phyloP scores from a whole-genome alignment of 2,329 filamentous ascomycete species.

The Pseudogymnoascus sp. region DNA sequence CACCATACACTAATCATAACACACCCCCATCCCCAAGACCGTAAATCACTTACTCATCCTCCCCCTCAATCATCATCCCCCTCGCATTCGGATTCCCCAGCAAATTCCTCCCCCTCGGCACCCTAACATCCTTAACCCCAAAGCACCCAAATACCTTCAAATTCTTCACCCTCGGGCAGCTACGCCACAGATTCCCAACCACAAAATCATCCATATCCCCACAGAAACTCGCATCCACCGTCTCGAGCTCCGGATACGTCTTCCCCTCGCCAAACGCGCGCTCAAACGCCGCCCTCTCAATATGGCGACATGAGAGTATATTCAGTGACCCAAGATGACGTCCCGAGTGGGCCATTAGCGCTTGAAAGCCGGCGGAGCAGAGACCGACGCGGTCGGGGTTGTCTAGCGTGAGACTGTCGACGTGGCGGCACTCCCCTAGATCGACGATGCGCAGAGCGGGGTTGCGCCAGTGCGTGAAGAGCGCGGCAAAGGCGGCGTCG shows the following conservation, averaged over 20 bases:
- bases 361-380: constrained; percentile 65
- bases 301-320: constrained; percentile 78
- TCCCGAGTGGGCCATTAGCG: constrained; percentile 79
- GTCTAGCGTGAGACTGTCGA: constrained; percentile 61
- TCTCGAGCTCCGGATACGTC: constrained; percentile 59
- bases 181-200: constrained; percentile 54
- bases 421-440: constrained; percentile 66
- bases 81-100: constrained; percentile 51
- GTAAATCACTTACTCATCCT: not conserved
- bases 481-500: constrained; percentile 60
- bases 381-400: constrained; percentile 62
- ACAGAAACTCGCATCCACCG: constrained; percentile 73
- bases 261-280: constrained; percentile 50
- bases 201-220: constrained; percentile 58
- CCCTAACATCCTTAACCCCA: constrained; percentile 46
- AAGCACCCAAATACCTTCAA: constrained; percentile 60
- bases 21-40: not conserved
- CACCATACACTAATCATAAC: not conserved
- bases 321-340: constrained; percentile 57
- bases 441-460: constrained; percentile 63
- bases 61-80: constrained; percentile 52
- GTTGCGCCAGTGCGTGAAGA: constrained; percentile 74
- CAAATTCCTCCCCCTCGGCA: constrained; percentile 48
- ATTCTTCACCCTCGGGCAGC: constrained; percentile 52
- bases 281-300: constrained; percentile 63